Percentiles rank a stretch among this genome's conserved stretches.
phyloP scores from a whole-genome alignment of 129 eudicot genomes.

The Solidago caesia region DNA sequence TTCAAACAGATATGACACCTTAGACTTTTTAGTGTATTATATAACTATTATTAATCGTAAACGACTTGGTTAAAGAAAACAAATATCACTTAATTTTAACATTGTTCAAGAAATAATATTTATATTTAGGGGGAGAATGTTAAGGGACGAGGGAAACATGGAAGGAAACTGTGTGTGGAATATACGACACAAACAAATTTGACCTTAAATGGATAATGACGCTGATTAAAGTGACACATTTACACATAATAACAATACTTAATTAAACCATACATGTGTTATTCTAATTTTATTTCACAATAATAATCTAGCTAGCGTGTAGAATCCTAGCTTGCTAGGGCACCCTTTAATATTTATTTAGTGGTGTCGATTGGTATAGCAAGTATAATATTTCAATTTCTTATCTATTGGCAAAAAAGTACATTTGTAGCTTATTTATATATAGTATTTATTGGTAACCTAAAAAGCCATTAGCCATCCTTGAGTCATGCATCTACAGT shows the following conservation, averaged over 20 bases:
- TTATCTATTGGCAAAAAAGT: not conserved
- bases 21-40: not conserved
- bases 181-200: conserved; percentile 39
- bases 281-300: conserved; percentile 7
- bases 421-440: conserved; percentile 15
- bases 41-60: too few relatives aligned
- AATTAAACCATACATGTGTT: conserved; percentile 2
- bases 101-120: conserved; percentile 1
- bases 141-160: conserved; percentile 62
- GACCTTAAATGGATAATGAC: conserved; percentile 37
- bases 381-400: not conserved
- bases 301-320: not conserved
- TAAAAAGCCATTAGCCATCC: conserved; percentile 25
- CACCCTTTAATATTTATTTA: conserved; percentile 3
- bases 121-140: conserved; percentile 24
- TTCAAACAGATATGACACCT: not conserved
- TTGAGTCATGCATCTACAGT: conserved; percentile 20
- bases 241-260: conserved; percentile 22
- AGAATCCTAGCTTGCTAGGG: conserved; percentile 12
- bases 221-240: conserved; percentile 30
- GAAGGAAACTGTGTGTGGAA: conserved; percentile 44
- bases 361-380: conserved; percentile 18
- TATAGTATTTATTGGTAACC: not conserved
- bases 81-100: too few relatives aligned
- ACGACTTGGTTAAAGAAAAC: too few relatives aligned